Percentiles rank a stretch among this genome's conserved stretches.
Evolutionary conservation across 2,329 filamentous ascomycete genomes (phyloP).

Genomic region (Thelonectria blattea): DNA sequence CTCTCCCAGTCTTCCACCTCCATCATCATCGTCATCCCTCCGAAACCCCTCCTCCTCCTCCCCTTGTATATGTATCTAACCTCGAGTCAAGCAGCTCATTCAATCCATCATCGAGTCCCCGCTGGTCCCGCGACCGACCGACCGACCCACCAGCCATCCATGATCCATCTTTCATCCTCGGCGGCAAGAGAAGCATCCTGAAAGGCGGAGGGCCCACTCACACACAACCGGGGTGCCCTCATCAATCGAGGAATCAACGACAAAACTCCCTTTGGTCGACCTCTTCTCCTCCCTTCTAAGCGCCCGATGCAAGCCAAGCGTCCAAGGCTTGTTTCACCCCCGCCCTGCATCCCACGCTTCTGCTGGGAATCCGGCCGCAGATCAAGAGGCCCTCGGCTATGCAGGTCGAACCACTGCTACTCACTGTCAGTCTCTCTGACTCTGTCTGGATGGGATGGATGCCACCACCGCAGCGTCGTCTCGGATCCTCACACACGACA

Average conservation of each 20-base stretch:
- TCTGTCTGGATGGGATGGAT: not conserved
- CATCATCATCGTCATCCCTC: no score
- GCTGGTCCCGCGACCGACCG: constrained; percentile 31
- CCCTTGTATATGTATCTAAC: not conserved
- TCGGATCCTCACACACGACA: not conserved
- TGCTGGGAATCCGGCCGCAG: constrained; percentile 44
- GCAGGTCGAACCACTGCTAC: constrained; percentile 43
- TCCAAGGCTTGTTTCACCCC: constrained; percentile 36
- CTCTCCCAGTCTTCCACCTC: no score
- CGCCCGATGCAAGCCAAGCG: constrained; percentile 39
- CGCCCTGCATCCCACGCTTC: constrained; percentile 41
- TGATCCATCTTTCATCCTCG: constrained; percentile 29
- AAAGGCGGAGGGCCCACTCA: constrained; percentile 40
- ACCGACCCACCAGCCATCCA: constrained; percentile 28
- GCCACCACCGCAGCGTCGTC: not conserved
- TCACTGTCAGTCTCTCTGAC: not conserved
- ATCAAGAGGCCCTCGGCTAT: constrained; percentile 48
- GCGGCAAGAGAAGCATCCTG: constrained; percentile 46
- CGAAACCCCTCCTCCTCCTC: no score
- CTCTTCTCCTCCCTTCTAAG: constrained; percentile 29
- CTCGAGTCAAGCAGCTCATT: not conserved
- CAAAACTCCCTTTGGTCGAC: no score
- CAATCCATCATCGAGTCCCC: constrained; percentile 17
- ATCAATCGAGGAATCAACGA: not conserved
- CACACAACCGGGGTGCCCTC: not conserved